Evolutionary conservation across 306 rosid genomes (phyloP).

Genomic region (Vicia villosa): DNA sequence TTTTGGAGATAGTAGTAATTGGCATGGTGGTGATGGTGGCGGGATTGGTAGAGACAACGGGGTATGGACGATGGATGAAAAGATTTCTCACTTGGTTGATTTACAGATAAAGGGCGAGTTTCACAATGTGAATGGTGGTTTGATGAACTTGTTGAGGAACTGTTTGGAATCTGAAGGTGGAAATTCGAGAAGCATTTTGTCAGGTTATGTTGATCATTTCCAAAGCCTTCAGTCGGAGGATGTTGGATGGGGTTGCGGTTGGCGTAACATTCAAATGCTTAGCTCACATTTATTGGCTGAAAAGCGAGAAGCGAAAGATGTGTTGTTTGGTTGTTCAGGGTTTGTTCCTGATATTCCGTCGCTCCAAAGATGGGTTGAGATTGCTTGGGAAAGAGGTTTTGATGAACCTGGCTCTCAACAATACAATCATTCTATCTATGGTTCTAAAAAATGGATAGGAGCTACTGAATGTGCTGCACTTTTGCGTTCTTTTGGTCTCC

Average conservation of each 20-base stretch:
- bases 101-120: conserved; percentile 57
- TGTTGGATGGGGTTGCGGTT: conserved; percentile 90
- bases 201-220: conserved; percentile 74
- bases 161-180: conserved; percentile 71
- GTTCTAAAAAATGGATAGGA: conserved; percentile 72
- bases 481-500: conserved; percentile 77
- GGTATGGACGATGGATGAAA: conserved; percentile 42
- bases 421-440: conserved; percentile 57
- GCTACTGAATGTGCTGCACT: conserved; percentile 85
- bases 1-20: conserved; percentile 32
- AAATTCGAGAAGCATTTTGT: conserved; percentile 56
- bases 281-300: conserved; percentile 71
- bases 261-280: conserved; percentile 89
- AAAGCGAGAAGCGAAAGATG: conserved; percentile 55
- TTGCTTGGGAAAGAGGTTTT: conserved; percentile 93
- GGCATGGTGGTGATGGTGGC: conserved; percentile 36
- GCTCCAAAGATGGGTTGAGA: conserved; percentile 95
- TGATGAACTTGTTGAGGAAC: conserved; percentile 62
- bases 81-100: conserved; percentile 56
- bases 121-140: conserved; percentile 60
- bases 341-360: conserved; percentile 84
- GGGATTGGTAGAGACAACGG: conserved; percentile 34
- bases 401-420: conserved; percentile 75
- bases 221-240: conserved; percentile 68
- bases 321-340: conserved; percentile 72